These are phyloP conservation scores for Russula dissimulans DNA, from an alignment of 768 basidiomycete species.

Conservation along the genomic window DNA sequence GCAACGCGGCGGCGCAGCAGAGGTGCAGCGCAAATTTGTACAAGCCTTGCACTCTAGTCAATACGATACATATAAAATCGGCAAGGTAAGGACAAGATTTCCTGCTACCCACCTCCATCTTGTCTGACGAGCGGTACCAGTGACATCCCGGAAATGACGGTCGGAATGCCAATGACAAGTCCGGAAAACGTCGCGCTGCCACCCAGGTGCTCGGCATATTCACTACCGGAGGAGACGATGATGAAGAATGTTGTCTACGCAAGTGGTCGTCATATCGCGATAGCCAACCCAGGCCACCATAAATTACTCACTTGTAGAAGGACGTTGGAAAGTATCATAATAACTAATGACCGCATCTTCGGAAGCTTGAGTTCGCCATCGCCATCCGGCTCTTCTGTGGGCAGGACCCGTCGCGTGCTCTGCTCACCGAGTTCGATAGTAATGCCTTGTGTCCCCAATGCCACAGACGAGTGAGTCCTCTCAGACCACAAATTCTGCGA, in stretches of 20 bases:
- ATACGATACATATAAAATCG: not conserved
- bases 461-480: not conserved
- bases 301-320: conserved; percentile 36
- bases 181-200: conserved; percentile 66
- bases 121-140: conserved; percentile 46
- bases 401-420: not conserved
- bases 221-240: conserved; percentile 55
- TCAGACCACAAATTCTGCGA: not conserved
- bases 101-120: conserved; percentile 40
- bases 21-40: conserved; percentile 48
- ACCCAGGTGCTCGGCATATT: conserved; percentile 52
- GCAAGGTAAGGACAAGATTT: not conserved
- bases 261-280: not conserved
- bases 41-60: conserved; percentile 32
- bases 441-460: not conserved
- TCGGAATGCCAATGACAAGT: conserved; percentile 58
- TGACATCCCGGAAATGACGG: conserved; percentile 47
- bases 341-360: conserved; percentile 35
- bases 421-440: not conserved
- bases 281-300: not conserved
- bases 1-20: conserved; percentile 40
- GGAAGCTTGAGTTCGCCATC: conserved; percentile 41
- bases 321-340: conserved; percentile 36
- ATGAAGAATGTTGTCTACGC: conserved; percentile 57
- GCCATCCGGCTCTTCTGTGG: not conserved